phyloP scores from a whole-genome alignment of 2,329 filamentous ascomycete species.

The Xylaria digitata region DNA sequence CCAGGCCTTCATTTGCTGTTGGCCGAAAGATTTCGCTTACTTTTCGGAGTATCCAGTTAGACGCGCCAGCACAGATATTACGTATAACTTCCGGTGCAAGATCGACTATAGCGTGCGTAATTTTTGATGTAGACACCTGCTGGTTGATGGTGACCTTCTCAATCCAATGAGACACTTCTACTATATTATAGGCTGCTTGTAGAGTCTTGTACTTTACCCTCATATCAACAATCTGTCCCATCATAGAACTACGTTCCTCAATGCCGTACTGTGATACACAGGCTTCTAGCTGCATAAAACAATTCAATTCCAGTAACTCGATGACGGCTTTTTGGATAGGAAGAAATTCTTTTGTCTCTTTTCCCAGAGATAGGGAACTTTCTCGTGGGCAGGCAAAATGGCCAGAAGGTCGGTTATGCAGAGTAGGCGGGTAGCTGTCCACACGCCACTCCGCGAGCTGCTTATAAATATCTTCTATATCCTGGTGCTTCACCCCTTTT shows the following conservation, averaged over 20 bases:
- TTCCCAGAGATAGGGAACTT: neutral
- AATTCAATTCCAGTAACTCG: conserved; percentile 24
- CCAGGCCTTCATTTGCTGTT: neutral
- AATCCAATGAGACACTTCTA: conserved; percentile 32
- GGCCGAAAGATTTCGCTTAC: conserved; percentile 8
- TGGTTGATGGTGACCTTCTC: conserved; percentile 5
- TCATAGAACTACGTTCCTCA: conserved; percentile 21
- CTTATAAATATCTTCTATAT: conserved; percentile 25
- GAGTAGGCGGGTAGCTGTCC: conserved; percentile 16
- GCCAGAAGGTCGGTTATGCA: conserved; percentile 4
- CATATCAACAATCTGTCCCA: conserved; percentile 28
- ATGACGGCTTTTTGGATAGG: conserved; percentile 20
- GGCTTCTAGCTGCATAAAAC: conserved; percentile 32
- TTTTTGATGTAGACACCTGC: neutral
- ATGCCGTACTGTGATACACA: conserved; percentile 32
- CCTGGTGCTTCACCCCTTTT: conserved; percentile 22
- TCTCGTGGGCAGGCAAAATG: neutral
- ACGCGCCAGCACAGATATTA: conserved; percentile 29
- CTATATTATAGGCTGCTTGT: conserved; percentile 26
- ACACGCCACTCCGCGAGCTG: conserved; percentile 33
- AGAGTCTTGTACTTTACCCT: conserved; percentile 31
- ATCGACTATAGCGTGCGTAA: conserved; percentile 18
- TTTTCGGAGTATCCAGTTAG: conserved; percentile 28
- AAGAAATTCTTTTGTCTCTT: conserved; percentile 8
- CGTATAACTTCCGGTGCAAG: conserved; percentile 32